These are phyloP conservation scores for Pseudomonodictys pantanalensis DNA, from an alignment of 495 filamentous ascomycete species.

Conservation along the genomic window DNA sequence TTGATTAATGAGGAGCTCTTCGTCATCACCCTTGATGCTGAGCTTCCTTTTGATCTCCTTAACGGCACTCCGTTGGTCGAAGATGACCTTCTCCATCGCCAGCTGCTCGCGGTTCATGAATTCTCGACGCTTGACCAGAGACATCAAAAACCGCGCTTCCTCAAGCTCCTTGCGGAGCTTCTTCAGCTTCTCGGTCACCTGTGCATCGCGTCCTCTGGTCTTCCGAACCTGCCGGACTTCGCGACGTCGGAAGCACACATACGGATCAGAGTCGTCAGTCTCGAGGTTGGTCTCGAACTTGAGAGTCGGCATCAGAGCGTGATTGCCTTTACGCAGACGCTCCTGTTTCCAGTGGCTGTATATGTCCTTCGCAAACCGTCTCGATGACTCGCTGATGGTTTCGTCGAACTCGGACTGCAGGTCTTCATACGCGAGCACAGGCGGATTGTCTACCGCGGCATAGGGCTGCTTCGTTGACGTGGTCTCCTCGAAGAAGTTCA, in stretches of 20 bases:
- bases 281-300: conserved; percentile 92
- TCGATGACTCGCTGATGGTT: conserved; percentile 60
- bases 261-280: conserved; percentile 92
- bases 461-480: conserved; percentile 77
- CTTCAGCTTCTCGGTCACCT: conserved; percentile 91
- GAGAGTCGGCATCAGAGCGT: conserved; percentile 66
- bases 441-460: conserved; percentile 79
- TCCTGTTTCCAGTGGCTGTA: conserved; percentile 87
- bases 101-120: conserved; percentile 72
- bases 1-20: conserved; percentile 84
- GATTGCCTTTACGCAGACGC: conserved; percentile 63
- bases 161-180: conserved; percentile 88
- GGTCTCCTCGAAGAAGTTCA: conserved; percentile 92
- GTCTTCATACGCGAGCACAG: conserved; percentile 73
- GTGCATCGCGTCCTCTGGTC: conserved; percentile 88
- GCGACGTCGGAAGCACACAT: conserved; percentile 95
- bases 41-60: conserved; percentile 85
- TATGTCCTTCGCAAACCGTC: conserved; percentile 75
- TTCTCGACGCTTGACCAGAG: conserved; percentile 75
- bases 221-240: conserved; percentile 93
- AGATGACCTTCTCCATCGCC: conserved; percentile 67
- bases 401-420: conserved; percentile 77
- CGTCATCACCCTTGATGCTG: conserved; percentile 86
- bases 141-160: conserved; percentile 76
- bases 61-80: conserved; percentile 72